Evolutionary conservation across 2,329 filamentous ascomycete species (phyloP).

Genomic region (Mycosphaerella sp.): DNA sequence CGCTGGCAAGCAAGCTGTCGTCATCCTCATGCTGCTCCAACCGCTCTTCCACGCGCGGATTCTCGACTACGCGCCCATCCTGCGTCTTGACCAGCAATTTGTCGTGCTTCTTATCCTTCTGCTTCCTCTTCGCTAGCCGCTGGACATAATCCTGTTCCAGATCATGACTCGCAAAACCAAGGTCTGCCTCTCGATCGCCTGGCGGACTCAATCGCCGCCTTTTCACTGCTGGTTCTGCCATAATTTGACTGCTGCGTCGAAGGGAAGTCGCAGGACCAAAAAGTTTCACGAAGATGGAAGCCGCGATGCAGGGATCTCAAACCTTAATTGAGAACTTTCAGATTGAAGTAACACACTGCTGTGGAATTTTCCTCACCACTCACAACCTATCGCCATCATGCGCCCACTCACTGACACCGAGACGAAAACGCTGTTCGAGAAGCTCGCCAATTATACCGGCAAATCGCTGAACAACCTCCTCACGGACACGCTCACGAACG

Average conservation of each 20-base stretch:
- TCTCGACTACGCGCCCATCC: conserved; percentile 64
- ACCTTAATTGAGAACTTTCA: conserved; percentile 1
- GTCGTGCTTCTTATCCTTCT: conserved; percentile 59
- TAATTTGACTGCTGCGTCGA: conserved; percentile 20
- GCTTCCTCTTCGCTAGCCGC: conserved; percentile 66
- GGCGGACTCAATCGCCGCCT: conserved; percentile 47
- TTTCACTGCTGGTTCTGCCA: conserved; percentile 48
- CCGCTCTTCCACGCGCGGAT: conserved; percentile 35
- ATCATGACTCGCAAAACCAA: conserved; percentile 65
- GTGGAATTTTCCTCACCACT: too few species aligned
- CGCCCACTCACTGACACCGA: conserved; percentile 73
- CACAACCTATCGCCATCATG: conserved; percentile 49
- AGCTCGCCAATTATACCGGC: conserved; percentile 91
- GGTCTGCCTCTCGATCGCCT: conserved; percentile 29
- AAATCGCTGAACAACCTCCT: conserved; percentile 74
- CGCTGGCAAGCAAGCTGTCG: conserved; percentile 58
- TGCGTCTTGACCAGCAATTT: conserved; percentile 81
- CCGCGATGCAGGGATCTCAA: background rate
- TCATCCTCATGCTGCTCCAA: conserved; percentile 45
- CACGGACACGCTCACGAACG: conserved; percentile 44
- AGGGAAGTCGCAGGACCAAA: background rate
- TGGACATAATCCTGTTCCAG: conserved; percentile 88
- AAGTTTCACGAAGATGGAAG: background rate
- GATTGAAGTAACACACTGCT: too few species aligned
- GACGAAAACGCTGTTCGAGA: conserved; percentile 76